phyloP scores from a whole-genome alignment of 768 basidiomycete species.

The Auricularia auricula-judae region DNA sequence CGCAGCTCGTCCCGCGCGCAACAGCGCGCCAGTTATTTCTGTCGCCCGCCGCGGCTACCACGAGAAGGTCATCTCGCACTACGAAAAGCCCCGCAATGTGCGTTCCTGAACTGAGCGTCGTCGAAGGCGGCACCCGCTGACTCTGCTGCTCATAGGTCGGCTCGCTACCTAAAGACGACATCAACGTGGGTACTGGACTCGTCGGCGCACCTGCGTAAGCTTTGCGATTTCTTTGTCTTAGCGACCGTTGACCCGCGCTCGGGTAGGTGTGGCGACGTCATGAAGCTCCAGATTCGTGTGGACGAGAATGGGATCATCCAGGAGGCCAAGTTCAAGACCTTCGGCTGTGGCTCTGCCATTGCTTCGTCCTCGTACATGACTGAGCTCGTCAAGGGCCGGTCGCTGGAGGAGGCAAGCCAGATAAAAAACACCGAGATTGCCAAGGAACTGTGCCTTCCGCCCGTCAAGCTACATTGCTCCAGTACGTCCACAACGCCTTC shows the following conservation, averaged over 20 bases:
- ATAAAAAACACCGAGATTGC: slow-evolving; percentile 99
- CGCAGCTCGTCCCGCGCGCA: neutral
- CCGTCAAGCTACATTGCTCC: slow-evolving; percentile 92
- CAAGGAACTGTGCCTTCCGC: slow-evolving; percentile 88
- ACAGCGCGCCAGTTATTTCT: neutral
- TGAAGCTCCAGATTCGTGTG: slow-evolving; percentile 98
- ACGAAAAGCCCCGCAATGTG: slow-evolving; percentile 95
- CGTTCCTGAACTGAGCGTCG: slow-evolving; percentile 21
- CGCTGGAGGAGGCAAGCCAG: slow-evolving; percentile 85
- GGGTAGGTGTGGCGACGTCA: slow-evolving; percentile 87
- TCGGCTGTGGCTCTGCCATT: slow-evolving; percentile 97
- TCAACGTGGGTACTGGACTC: slow-evolving; percentile 92
- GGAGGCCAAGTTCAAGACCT: slow-evolving; percentile 99
- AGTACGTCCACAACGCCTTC: slow-evolving; percentile 38
- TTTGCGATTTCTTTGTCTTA: slow-evolving; percentile 6
- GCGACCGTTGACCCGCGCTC: neutral
- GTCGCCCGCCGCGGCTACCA: slow-evolving; percentile 58
- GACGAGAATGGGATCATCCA: slow-evolving; percentile 90
- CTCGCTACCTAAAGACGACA: slow-evolving; percentile 83
- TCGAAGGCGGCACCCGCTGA: slow-evolving; percentile 20
- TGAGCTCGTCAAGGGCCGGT: slow-evolving; percentile 91
- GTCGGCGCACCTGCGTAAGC: slow-evolving; percentile 95
- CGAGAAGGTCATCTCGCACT: slow-evolving; percentile 95
- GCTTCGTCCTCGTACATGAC: slow-evolving; percentile 99
- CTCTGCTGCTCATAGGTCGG: slow-evolving; percentile 57